phyloP scores from a whole-genome alignment of 495 filamentous ascomycete genomes.

The Podospora didyma region DNA sequence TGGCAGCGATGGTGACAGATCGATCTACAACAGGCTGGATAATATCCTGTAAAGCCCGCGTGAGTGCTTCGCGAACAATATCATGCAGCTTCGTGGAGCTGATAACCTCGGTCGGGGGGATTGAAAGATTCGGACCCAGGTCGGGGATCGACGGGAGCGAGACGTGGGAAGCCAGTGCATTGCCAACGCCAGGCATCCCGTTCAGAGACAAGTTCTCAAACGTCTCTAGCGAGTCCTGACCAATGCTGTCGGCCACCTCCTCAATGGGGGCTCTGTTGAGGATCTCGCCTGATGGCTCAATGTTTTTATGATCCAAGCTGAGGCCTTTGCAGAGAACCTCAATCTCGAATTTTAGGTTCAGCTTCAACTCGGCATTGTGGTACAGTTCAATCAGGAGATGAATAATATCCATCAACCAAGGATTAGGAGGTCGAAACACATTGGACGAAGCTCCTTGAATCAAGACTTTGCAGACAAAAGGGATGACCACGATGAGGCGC shows the following conservation, averaged over 20 bases:
- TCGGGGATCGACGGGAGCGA: constrained; percentile 76
- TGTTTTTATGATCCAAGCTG: constrained; percentile 78
- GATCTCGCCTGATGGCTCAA: constrained; percentile 79
- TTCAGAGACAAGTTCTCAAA: constrained; percentile 77
- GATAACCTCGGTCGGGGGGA: constrained; percentile 74
- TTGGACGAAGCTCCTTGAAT: constrained; percentile 77
- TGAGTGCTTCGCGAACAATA: constrained; percentile 78
- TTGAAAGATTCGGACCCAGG: constrained; percentile 64
- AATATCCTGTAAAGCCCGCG: constrained; percentile 86
- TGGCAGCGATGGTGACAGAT: constrained; percentile 95
- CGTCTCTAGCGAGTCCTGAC: constrained; percentile 53
- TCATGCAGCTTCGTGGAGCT: constrained; percentile 67
- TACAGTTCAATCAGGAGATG: constrained; percentile 86
- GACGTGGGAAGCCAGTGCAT: constrained; percentile 66
- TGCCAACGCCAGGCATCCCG: constrained; percentile 63
- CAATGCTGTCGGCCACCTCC: constrained; percentile 52
- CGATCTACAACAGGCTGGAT: constrained; percentile 95
- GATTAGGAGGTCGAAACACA: constrained; percentile 91
- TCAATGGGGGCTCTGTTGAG: constrained; percentile 64
- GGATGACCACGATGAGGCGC: constrained; percentile 84
- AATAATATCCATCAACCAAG: constrained; percentile 95
- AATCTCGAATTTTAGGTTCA: constrained; percentile 97
- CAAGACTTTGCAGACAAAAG: constrained; percentile 94
- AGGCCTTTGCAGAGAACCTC: constrained; percentile 93
- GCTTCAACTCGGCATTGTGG: constrained; percentile 83